Percentiles rank a stretch among this genome's conserved stretches.
These are phyloP conservation scores for Lentinus brumalis DNA, from an alignment of 768 basidiomycete genomes.

Conservation along the genomic window DNA sequence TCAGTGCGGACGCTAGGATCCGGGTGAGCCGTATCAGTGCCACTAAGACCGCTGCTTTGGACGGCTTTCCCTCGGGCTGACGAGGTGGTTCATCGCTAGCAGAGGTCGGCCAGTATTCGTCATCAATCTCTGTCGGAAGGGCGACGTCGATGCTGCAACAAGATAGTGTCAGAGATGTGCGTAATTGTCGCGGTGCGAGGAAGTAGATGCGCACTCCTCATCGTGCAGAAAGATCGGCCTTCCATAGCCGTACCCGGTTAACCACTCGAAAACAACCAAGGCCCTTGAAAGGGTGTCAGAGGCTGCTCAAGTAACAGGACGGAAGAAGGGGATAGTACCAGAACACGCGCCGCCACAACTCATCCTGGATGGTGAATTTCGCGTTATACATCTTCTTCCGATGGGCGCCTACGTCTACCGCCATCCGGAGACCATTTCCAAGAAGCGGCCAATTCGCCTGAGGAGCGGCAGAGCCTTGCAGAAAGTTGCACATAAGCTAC, in stretches of 20 bases:
- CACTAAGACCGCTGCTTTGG: conserved; percentile 53
- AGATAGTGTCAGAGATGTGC: no score
- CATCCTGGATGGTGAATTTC: conserved; percentile 40
- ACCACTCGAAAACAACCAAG: conserved; percentile 31
- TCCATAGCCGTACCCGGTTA: conserved; percentile 53
- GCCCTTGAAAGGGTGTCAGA: background rate
- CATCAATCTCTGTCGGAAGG: conserved; percentile 65
- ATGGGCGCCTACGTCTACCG: conserved; percentile 55
- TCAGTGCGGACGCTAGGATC: conserved; percentile 60
- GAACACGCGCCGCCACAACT: conserved; percentile 53
- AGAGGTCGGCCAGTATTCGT: conserved; percentile 63
- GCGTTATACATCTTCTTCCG: conserved; percentile 36
- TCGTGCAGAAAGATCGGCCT: conserved; percentile 68
- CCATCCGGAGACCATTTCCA: conserved; percentile 44
- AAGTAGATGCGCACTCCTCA: conserved; percentile 51
- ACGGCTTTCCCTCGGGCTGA: conserved; percentile 67
- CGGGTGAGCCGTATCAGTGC: conserved; percentile 57
- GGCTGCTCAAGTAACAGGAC: no score
- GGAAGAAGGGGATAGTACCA: conserved; percentile 34
- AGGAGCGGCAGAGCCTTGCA: conserved; percentile 45
- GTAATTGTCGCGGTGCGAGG: no score
- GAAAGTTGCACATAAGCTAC: conserved; percentile 48
- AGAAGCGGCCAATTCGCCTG: conserved; percentile 47
- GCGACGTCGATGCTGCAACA: conserved; percentile 57
- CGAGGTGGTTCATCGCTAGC: conserved; percentile 53